Evolutionary conservation across 2,329 filamentous ascomycete genomes (phyloP).

Genomic region (Pseudogymnoascus sp.): DNA sequence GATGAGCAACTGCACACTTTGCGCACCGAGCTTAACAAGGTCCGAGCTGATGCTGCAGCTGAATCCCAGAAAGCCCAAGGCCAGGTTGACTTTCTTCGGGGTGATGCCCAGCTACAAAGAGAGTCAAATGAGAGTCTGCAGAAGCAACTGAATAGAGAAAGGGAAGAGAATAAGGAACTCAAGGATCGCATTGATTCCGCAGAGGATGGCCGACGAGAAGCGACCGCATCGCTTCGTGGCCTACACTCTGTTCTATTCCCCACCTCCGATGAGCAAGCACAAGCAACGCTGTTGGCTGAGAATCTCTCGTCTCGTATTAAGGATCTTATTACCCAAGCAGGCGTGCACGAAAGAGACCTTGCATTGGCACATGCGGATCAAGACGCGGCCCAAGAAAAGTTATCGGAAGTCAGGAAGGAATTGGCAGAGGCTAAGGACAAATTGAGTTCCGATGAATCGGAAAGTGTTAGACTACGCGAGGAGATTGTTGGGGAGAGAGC

Average conservation of each 20-base stretch:
- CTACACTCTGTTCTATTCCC: constrained; percentile 53
- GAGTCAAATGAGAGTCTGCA: constrained; percentile 54
- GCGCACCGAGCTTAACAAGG: constrained; percentile 61
- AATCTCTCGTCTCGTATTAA: constrained; percentile 50
- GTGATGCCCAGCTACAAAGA: constrained; percentile 51
- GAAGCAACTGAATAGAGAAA: constrained; percentile 46
- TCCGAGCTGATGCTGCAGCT: constrained; percentile 50
- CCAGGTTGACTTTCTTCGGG: constrained; percentile 55
- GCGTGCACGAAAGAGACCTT: constrained; percentile 52
- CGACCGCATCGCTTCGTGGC: constrained; percentile 48
- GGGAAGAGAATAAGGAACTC: constrained; percentile 47
- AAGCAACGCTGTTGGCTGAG: constrained; percentile 52
- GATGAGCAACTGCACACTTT: constrained; percentile 63
- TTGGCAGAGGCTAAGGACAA: constrained; percentile 46
- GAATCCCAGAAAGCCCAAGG: constrained; percentile 52
- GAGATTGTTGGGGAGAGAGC: constrained; percentile 46
- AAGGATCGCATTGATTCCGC: constrained; percentile 43
- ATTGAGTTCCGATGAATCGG: constrained; percentile 45
- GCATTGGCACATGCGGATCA: constrained; percentile 56
- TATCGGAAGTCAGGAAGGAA: constrained; percentile 51
- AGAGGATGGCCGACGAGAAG: constrained; percentile 45
- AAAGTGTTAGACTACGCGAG: constrained; percentile 47
- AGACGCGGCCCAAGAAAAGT: constrained; percentile 48
- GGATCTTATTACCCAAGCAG: constrained; percentile 52
- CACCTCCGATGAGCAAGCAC: constrained; percentile 44